phyloP scores from a whole-genome alignment of 176 grass and related monocot species.

The Rhynchospora pubera region DNA sequence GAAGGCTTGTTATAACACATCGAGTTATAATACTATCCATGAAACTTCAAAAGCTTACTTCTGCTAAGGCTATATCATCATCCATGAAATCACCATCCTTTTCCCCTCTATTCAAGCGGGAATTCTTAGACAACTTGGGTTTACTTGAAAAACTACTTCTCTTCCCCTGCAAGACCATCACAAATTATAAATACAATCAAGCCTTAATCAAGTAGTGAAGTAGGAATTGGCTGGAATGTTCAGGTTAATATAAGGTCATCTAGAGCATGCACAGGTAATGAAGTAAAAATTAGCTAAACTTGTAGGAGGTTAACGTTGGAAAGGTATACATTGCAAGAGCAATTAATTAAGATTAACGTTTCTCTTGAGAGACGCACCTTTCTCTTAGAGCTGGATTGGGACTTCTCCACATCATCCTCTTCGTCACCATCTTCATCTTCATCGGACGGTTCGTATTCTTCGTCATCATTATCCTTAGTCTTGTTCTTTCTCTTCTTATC shows the following conservation, averaged over 20 bases:
- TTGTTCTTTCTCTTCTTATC: slow-evolving; percentile 36
- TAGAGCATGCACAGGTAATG: no score
- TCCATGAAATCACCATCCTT: slow-evolving; percentile 32
- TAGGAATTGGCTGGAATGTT: no score
- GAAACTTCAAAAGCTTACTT: slow-evolving; percentile 27
- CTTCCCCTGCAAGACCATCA: slow-evolving; percentile 37
- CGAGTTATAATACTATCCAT: not conserved
- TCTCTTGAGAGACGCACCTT: slow-evolving; percentile 27
- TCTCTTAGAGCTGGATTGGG: slow-evolving; percentile 23
- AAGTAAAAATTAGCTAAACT: no score
- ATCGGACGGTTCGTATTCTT: slow-evolving; percentile 60
- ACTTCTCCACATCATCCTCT: slow-evolving; percentile 5
- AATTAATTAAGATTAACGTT: no score
- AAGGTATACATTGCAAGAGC: no score
- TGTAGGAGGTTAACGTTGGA: no score
- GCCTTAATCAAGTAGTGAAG: not conserved
- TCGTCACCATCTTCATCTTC: slow-evolving; percentile 16
- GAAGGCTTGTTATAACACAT: not conserved
- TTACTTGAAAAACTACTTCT: slow-evolving; percentile 31
- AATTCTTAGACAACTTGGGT: slow-evolving; percentile 25
- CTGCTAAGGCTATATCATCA: no score
- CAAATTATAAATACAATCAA: not conserved
- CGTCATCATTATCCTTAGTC: slow-evolving; percentile 32
- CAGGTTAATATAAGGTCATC: not conserved
- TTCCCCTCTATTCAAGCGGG: slow-evolving; percentile 13